Base-by-base conservation (phyloP, 768 basidiomycete species). In the Mycena leptocephala region DNA sequence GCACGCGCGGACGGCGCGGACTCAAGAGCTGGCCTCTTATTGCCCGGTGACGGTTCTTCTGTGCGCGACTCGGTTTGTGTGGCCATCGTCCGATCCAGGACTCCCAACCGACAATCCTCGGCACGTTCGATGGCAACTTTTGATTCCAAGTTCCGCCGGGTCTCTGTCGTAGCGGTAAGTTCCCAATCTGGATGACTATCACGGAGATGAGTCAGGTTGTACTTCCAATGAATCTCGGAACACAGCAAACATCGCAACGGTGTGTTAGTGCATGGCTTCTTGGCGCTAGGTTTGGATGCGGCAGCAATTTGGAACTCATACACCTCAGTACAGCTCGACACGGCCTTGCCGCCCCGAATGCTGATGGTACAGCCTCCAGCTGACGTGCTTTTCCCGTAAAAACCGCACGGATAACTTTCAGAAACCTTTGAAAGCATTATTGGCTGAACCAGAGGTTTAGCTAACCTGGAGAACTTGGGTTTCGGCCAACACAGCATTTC, bases 201-300 rank as follows among this genome's bases (percentile, higher is more conserved):
- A 28, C 37, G 26, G 32, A 83, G 80, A 70, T 84, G 83, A n/a
- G 28, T 43, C 48, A 83, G 80, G 66, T 85, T 84, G 63, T 83
- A 84, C 70, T 83, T 84, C 83, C 83, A 85, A 30, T 83, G 80
- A 3, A 79, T 72, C 5, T 78, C 77, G 3, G 30, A 16, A 59
- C 79, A 80, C 28, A 84, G 61, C 0, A 22, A 9, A 61, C 84
- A 85, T 24, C 59, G 20, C 10, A 83, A 76, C 14, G 83, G 82
- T 1, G 81, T 71, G 75, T 85, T 85, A 28, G 84, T 85, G 63
- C 79, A 83, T 8, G 48, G 48, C 11, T 51, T 51, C 4, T 5
- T 5, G 11, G 22, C n/a, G n/a, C 48, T 51, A 24, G 48, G 24
- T 22, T 51, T 51, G 20, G 48, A 51, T 2, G 48, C 48, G 5